These are phyloP conservation scores for Pleurozium schreberi DNA, from an alignment of 225 moss, liverwort and hornwort genomes.

Conservation along the genomic window DNA sequence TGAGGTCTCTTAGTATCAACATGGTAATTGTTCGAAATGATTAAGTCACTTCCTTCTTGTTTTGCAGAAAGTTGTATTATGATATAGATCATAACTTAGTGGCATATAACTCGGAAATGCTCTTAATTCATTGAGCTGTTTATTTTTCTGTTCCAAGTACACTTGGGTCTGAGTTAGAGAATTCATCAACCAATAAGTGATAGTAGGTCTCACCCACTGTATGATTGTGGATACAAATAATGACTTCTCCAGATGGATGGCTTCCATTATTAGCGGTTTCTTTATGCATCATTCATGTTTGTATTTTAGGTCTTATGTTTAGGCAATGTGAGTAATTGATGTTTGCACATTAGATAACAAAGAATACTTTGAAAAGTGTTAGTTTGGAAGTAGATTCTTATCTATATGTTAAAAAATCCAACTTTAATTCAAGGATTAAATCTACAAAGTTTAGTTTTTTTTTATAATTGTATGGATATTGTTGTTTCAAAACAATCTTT, in stretches of 20 bases:
- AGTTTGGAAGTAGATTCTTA: no score
- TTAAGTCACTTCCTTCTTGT: background rate
- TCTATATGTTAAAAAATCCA: no score
- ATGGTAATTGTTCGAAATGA: background rate
- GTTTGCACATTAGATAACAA: no score
- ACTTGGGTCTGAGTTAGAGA: background rate
- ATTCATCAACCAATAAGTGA: background rate
- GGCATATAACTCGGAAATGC: background rate
- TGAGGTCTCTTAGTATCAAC: background rate
- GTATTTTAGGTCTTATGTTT: background rate
- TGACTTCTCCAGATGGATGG: background rate
- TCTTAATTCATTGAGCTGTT: background rate
- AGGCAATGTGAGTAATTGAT: background rate
- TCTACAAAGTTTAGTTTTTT: background rate
- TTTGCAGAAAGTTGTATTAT: background rate
- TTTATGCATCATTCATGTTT: background rate
- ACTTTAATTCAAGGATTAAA: background rate
- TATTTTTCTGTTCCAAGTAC: background rate
- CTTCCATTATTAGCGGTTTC: background rate
- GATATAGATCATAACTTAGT: background rate
- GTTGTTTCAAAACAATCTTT: background rate
- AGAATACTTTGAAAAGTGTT: no score
- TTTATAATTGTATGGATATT: background rate
- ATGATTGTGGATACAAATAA: background rate
- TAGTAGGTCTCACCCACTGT: background rate